Conservation (phyloP, 371 early-diverging fungal species). For the Saksenaea vasiformis region DNA sequence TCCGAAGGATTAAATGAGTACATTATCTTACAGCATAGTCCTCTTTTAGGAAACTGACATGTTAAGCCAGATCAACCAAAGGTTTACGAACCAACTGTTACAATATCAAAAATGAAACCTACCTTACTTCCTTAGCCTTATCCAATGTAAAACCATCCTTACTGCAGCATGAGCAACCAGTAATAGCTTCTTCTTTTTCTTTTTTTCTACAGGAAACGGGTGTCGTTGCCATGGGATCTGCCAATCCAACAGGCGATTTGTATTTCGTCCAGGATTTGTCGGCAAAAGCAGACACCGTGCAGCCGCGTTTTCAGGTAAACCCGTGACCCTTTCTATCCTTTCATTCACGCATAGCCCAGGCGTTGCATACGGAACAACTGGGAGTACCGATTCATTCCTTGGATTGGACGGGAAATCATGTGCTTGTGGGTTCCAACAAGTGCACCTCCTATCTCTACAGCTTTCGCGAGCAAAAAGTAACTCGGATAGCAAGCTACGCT, state of each 20-base stretch:
- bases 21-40: background rate
- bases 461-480: conserved; percentile 11
- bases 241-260: conserved; percentile 13
- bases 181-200: too few species aligned
- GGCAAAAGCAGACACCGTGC: conserved; percentile 11
- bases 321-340: background rate
- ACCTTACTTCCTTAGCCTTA: conserved; percentile 34
- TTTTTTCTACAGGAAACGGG: conserved; percentile 8
- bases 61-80: conserved; percentile 17
- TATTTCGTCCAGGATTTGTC: conserved; percentile 35
- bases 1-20: conserved; percentile 34
- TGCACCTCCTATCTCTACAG: conserved; percentile 19
- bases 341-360: conserved; percentile 1
- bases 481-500: conserved; percentile 22
- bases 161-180: background rate
- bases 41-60: background rate
- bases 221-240: conserved; percentile 33
- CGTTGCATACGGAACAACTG: conserved; percentile 21
- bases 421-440: conserved; percentile 29
- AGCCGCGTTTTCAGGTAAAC: conserved; percentile 22
- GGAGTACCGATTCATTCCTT: conserved; percentile 31
- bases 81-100: conserved; percentile 26
- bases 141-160: conserved; percentile 22
- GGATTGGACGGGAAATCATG: conserved; percentile 31
- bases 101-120: conserved; percentile 15